phyloP scores from a whole-genome alignment of 768 basidiomycete genomes.

The Phylloporus arenicola region DNA sequence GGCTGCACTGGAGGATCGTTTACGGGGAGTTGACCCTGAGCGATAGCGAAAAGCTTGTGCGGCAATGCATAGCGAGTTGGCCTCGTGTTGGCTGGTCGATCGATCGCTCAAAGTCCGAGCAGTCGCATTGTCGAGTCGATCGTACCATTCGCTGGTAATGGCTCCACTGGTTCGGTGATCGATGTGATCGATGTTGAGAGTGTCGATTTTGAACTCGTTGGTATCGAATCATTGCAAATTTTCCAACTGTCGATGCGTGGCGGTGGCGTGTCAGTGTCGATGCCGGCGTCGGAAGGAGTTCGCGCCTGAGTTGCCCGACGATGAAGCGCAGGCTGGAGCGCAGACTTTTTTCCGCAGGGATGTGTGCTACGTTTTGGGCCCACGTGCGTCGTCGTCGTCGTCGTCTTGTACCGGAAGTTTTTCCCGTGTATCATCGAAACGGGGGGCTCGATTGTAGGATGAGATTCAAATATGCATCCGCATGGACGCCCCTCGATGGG shows the following conservation, averaged over 20 bases:
- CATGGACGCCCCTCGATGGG: neutral
- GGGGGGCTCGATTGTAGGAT: neutral
- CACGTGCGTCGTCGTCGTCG: slow-evolving; percentile 1
- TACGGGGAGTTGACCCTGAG: neutral
- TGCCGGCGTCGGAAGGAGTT: neutral
- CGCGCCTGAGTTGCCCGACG: too few species aligned
- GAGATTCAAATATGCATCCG: slow-evolving; percentile 1
- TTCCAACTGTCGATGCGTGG: too few species aligned
- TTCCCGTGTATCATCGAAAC: neutral
- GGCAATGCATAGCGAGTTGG: neutral
- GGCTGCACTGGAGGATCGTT: neutral
- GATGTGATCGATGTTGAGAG: neutral
- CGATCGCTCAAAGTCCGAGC: neutral
- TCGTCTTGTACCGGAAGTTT: too few species aligned
- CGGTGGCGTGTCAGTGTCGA: neutral
- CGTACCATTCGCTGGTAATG: too few species aligned
- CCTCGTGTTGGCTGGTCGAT: neutral
- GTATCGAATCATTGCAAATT: too few species aligned
- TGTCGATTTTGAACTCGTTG: too few species aligned
- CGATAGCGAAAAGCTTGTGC: neutral
- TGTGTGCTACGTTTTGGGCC: neutral
- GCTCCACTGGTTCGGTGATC: too few species aligned
- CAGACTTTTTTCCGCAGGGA: too few species aligned
- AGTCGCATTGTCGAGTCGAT: too few species aligned
- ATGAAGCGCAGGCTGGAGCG: too few species aligned